These are phyloP conservation scores for Colletotrichum sp. DNA, from an alignment of 2,329 filamentous ascomycete genomes.

Conservation along the genomic window DNA sequence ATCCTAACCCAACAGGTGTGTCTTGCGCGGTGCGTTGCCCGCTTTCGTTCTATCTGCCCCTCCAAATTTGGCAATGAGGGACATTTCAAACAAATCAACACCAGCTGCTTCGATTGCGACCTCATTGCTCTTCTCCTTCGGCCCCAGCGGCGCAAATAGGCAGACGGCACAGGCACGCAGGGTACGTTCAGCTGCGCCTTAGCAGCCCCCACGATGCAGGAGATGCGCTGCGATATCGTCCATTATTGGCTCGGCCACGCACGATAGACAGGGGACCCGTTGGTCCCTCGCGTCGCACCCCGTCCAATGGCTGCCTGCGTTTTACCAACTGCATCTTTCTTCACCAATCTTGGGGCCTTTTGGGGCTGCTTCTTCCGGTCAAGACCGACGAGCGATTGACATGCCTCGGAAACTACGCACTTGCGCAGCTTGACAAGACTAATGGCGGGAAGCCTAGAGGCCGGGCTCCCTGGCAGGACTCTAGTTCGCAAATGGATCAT, in stretches of 20 bases:
- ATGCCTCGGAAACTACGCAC: neutral
- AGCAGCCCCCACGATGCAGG: constrained; percentile 13
- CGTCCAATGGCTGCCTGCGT: neutral
- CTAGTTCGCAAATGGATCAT: neutral
- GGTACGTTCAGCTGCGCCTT: constrained; percentile 16
- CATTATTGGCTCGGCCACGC: constrained; percentile 17
- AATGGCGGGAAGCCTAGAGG: neutral
- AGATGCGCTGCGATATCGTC: neutral
- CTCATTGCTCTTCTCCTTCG: neutral
- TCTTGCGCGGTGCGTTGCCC: neutral
- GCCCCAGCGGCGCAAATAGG: neutral
- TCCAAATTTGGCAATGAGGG: neutral
- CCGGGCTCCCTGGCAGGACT: neutral
- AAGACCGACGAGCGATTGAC: neutral
- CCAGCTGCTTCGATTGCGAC: neutral
- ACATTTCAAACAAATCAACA: neutral
- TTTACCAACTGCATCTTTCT: constrained; percentile 10
- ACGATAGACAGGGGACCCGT: neutral
- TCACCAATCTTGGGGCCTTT: neutral
- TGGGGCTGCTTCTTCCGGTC: neutral
- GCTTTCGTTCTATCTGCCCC: neutral
- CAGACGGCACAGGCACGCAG: constrained; percentile 7
- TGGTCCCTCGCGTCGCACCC: constrained; percentile 5
- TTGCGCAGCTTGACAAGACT: neutral
- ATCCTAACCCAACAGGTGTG: neutral